These are phyloP conservation scores for Proliferodiscus dingleyae DNA, from an alignment of 2,329 filamentous ascomycete genomes.

Conservation along the genomic window DNA sequence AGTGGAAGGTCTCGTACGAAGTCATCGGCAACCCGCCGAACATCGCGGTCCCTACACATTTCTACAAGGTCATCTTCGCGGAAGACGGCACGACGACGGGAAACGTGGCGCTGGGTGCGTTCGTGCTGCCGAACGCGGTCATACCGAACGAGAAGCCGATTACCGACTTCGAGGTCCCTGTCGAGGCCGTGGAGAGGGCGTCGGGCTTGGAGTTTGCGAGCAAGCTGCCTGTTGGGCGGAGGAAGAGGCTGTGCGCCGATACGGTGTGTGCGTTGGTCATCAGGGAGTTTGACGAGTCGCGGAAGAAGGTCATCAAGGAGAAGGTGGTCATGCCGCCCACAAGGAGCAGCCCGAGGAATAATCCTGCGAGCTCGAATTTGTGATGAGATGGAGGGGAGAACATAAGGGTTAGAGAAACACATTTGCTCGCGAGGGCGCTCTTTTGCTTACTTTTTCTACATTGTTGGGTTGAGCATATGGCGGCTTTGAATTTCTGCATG, in stretches of 20 bases:
- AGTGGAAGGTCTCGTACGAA: conserved; percentile 95
- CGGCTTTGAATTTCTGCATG: too few relatives aligned
- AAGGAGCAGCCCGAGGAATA: conserved; percentile 29
- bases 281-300: conserved; percentile 65
- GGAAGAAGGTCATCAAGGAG: conserved; percentile 48
- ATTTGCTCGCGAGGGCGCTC: conserved; percentile 14
- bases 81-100: conserved; percentile 70
- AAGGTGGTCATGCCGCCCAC: conserved; percentile 17
- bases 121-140: conserved; percentile 86
- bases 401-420: conserved; percentile 5
- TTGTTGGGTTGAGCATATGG: too few relatives aligned
- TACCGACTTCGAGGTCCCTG: conserved; percentile 86
- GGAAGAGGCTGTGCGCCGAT: conserved; percentile 80
- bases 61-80: conserved; percentile 98
- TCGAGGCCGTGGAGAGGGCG: conserved; percentile 88
- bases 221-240: conserved; percentile 67
- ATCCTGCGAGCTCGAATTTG: conserved; percentile 13
- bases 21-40: conserved; percentile 91
- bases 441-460: too few relatives aligned
- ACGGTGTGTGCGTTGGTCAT: conserved; percentile 79
- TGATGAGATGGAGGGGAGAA: conserved; percentile 2
- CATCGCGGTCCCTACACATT: conserved; percentile 94
- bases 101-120: conserved; percentile 84
- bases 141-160: conserved; percentile 87
- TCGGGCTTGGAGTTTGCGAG: conserved; percentile 86